Evolutionary conservation across 345 rosid genomes (phyloP).

Genomic region (Salix udensis): DNA sequence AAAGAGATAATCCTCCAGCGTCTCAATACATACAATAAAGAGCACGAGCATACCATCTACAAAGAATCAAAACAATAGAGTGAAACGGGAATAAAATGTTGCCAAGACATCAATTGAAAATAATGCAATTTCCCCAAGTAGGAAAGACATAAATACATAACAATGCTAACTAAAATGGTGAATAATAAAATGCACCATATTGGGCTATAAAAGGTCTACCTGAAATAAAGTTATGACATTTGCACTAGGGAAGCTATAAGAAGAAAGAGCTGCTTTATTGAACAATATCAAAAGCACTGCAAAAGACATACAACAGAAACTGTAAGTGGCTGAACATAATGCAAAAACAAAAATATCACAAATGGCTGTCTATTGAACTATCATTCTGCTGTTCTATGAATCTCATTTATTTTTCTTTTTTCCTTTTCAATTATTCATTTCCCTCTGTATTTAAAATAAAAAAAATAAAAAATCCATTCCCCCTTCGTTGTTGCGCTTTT

Average conservation of each 20-base stretch:
- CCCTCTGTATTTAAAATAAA: neutral
- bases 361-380: neutral
- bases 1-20: constrained; percentile 68
- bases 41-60: constrained; percentile 80
- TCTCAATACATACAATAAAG: constrained; percentile 64
- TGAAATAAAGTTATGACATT: constrained; percentile 87
- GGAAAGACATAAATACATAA: neutral
- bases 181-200: neutral
- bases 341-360: neutral
- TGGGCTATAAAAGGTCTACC: constrained; percentile 34
- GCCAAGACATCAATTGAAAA: neutral
- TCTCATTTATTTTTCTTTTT: neutral
- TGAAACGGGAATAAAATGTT: neutral
- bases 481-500: neutral
- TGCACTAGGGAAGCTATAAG: constrained; percentile 79
- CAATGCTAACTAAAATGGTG: neutral
- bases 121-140: neutral
- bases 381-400: neutral
- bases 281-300: constrained; percentile 88
- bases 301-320: neutral
- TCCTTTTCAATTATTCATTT: neutral
- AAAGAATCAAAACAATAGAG: neutral
- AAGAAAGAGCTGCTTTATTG: constrained; percentile 98
- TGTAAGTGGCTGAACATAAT: neutral
- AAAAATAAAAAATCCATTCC: neutral